Evolutionary conservation across 441 rosid genomes (phyloP), one percentile per base, ranked within the genome.

Genomic region (Biscutella laevigata): DNA sequence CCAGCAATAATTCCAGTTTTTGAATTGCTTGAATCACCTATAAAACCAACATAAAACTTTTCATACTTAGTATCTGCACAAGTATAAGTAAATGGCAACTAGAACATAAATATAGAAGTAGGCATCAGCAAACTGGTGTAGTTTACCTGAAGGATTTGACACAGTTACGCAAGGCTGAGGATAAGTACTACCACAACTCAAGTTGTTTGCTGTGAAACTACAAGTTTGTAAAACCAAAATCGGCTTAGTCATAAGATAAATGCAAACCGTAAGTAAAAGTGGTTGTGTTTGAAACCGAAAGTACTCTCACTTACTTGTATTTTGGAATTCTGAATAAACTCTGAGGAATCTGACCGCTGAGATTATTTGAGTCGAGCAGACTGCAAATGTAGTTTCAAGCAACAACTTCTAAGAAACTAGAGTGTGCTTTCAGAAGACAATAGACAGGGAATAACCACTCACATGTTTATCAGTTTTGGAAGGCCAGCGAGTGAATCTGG

Each of bases 151-250:
- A 71, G 70, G 72, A 40, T 40, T 57, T 53, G 63, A 65, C 61
- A 42, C 57, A 38, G 84, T 77, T 69, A 62, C 84, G 14, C 96
- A 90, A 14, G 44, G 70, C 26, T 50, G 67, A 4, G 63, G 69
- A 45, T 47, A 26, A 45, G 24, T 53, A 59, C 34, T 26, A 59
- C 86, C 92, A 69, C 98, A 90, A 42, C 50, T 75, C 69, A 90
- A 70, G 66, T 59, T 69, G 73, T 84, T 90, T 55, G 76, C 89
- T 8, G 90, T 71, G 68, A 87, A 87, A 72, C 98, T 90, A 82
- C 2, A 53, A 52, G 58, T 34, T n/a, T 64, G 57, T 24, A 45
- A 53, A 45, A 13, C 14, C 10, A 6, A 71, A 24, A 46, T 55
- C 11, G 46, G 60, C 33, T 45, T 42, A 53, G 36, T 34, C 13